Evolutionary conservation across 495 filamentous ascomycete genomes (phyloP).

Genomic region (Neurospora hispaniola): DNA sequence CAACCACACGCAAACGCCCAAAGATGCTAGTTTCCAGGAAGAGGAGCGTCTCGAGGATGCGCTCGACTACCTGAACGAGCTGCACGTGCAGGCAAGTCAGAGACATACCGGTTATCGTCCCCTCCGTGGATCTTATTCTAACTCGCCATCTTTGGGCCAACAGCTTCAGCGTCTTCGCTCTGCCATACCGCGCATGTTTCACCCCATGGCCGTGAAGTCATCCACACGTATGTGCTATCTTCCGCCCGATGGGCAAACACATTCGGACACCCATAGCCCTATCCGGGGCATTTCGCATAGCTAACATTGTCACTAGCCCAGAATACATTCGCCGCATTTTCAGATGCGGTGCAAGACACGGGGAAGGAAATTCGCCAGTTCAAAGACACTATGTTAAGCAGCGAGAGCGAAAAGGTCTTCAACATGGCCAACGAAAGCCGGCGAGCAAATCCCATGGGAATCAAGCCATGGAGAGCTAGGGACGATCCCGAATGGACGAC

Average conservation of each 20-base stretch:
- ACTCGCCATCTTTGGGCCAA: slow-evolving; percentile 7
- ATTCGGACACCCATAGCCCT: not conserved
- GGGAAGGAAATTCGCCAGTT: slow-evolving; percentile 35
- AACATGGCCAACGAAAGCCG: slow-evolving; percentile 33
- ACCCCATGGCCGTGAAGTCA: slow-evolving; percentile 28
- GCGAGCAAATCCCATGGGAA: slow-evolving; percentile 33
- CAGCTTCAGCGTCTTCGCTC: slow-evolving; percentile 35
- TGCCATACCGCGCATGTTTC: slow-evolving; percentile 36
- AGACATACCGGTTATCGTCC: not conserved
- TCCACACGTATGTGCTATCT: slow-evolving; percentile 24
- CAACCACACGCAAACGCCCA: slow-evolving; percentile 11
- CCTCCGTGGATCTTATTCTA: not conserved
- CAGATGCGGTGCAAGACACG: slow-evolving; percentile 25
- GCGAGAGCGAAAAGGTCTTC: slow-evolving; percentile 32
- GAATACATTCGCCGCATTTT: slow-evolving; percentile 25
- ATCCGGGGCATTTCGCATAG: not conserved
- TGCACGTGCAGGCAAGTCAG: slow-evolving; percentile 32
- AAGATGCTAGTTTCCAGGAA: slow-evolving; percentile 14
- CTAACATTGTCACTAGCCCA: slow-evolving; percentile 26
- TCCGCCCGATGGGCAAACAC: not conserved
- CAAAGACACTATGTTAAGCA: slow-evolving; percentile 23
- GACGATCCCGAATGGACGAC: slow-evolving; percentile 40
- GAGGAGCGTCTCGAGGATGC: slow-evolving; percentile 26
- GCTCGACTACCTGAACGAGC: slow-evolving; percentile 27
- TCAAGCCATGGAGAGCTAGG: slow-evolving; percentile 38